These are phyloP conservation scores for Diplocarpon mali DNA, from an alignment of 2,329 filamentous ascomycete species.

Conservation along the genomic window DNA sequence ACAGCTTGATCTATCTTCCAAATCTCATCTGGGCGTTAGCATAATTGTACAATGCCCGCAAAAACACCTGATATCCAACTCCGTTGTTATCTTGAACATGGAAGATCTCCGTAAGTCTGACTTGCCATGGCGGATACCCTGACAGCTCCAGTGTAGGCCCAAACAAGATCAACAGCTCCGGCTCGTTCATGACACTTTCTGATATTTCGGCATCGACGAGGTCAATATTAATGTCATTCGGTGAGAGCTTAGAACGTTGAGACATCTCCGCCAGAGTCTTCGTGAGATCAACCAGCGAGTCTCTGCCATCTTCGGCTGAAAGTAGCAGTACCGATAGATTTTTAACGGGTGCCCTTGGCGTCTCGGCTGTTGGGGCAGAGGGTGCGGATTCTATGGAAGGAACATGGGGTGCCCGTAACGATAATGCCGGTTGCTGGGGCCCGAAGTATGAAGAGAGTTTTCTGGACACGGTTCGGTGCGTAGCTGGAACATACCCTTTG, in stretches of 20 bases:
- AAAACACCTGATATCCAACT: conserved; percentile 90
- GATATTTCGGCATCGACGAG: conserved; percentile 82
- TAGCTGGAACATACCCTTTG: conserved; percentile 78
- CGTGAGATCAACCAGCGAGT: conserved; percentile 90
- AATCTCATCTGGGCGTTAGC: conserved; percentile 82
- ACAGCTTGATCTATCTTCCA: conserved; percentile 21
- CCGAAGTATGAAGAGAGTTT: conserved; percentile 87
- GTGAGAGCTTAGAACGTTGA: conserved; percentile 71
- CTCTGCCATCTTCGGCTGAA: conserved; percentile 77
- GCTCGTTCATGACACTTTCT: conserved; percentile 72
- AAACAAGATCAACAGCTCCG: conserved; percentile 82
- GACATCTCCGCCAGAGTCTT: conserved; percentile 93
- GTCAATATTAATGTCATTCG: conserved; percentile 72
- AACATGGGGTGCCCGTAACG: conserved; percentile 60
- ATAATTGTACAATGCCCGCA: conserved; percentile 73
- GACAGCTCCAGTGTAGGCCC: conserved; percentile 72
- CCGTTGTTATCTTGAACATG: conserved; percentile 63
- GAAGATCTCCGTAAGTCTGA: conserved; percentile 90
- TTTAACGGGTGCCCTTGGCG: conserved; percentile 29
- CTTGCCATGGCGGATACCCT: conserved; percentile 94
- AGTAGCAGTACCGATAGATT: conserved; percentile 61
- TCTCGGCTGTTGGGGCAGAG: conserved; percentile 33
- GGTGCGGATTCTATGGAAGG: conserved; percentile 42
- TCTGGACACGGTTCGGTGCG: conserved; percentile 66
- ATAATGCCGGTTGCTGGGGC: conserved; percentile 57